Conservation (phyloP, 2,329 filamentous ascomycete genomes). For the Colletotrichum gloeosporioides region DNA sequence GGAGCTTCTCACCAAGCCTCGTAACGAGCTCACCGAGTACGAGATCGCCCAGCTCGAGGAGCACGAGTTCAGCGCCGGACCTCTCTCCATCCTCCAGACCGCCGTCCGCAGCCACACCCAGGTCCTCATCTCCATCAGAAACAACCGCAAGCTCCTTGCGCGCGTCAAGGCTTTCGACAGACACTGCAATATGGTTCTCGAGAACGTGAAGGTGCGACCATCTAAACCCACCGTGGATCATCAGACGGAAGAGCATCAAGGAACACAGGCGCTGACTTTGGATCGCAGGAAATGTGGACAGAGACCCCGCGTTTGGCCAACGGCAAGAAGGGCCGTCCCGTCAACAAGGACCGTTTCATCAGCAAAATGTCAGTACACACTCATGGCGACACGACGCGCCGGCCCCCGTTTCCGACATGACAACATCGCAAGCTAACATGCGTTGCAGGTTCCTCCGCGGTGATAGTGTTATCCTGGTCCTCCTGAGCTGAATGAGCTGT, state of each 20-base stretch:
- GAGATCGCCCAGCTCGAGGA: slow-evolving; percentile 77
- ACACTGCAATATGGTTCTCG: slow-evolving; percentile 98
- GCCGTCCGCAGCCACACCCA: slow-evolving; percentile 94
- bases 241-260: background rate
- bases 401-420: background rate
- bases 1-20: slow-evolving; percentile 88
- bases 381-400: slow-evolving; percentile 1
- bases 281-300: slow-evolving; percentile 88
- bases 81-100: slow-evolving; percentile 91
- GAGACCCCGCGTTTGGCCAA: slow-evolving; percentile 84
- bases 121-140: slow-evolving; percentile 95
- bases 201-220: slow-evolving; percentile 70
- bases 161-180: slow-evolving; percentile 98
- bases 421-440: background rate
- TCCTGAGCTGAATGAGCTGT: slow-evolving; percentile 66
- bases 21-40: slow-evolving; percentile 91
- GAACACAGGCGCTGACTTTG: background rate
- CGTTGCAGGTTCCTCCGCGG: slow-evolving; percentile 77
- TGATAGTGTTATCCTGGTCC: slow-evolving; percentile 86
- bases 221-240: background rate
- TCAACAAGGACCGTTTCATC: slow-evolving; percentile 98
- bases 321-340: slow-evolving; percentile 86
- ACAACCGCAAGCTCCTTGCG: slow-evolving; percentile 97
- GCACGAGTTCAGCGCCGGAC: slow-evolving; percentile 60
- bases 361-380: slow-evolving; percentile 83